Conservation (phyloP, 352 stramenopile species). For the Globisporangium nodosum region DNA sequence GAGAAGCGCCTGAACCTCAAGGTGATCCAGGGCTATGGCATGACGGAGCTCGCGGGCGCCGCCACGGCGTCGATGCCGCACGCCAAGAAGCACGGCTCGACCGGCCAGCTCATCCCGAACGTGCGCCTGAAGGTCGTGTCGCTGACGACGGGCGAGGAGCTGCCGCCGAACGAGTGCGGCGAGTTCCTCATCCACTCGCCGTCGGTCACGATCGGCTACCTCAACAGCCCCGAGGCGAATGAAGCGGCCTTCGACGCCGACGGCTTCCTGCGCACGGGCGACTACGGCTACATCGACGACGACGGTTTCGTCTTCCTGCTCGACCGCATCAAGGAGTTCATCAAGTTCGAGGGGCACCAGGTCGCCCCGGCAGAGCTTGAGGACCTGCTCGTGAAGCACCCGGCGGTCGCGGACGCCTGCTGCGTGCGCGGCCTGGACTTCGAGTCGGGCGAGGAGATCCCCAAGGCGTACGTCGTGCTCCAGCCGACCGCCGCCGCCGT, state of each 20-base stretch:
- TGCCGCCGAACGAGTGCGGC: slow-evolving; percentile 34
- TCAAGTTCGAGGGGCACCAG: slow-evolving; percentile 93
- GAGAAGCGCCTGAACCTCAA: slow-evolving; percentile 43
- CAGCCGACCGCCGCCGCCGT: slow-evolving; percentile 17
- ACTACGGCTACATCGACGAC: slow-evolving; percentile 88
- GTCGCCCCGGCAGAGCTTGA: slow-evolving; percentile 91
- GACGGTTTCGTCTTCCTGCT: slow-evolving; percentile 90
- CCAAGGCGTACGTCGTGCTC: slow-evolving; percentile 87
- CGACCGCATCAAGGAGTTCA: slow-evolving; percentile 92
- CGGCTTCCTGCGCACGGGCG: slow-evolving; percentile 85
- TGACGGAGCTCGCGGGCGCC: slow-evolving; percentile 42
- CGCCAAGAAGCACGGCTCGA: slow-evolving; percentile 1
- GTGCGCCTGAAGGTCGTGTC: slow-evolving; percentile 43
- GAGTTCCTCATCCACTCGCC: slow-evolving; percentile 85
- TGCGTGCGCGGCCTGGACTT: slow-evolving; percentile 56
- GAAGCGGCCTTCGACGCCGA: slow-evolving; percentile 61
- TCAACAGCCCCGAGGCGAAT: slow-evolving; percentile 84
- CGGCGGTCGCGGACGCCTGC: slow-evolving; percentile 66
- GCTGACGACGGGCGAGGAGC: slow-evolving; percentile 32
- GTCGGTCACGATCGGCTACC: slow-evolving; percentile 89
- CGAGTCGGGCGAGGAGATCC: slow-evolving; percentile 74
- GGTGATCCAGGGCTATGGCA: slow-evolving; percentile 43
- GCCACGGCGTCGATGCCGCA: slow-evolving; percentile 17
- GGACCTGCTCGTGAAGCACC: slow-evolving; percentile 77
- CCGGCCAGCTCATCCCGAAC: slow-evolving; percentile 49